phyloP scores from a whole-genome alignment of 352 stramenopile genomes.

The Phytopythium kandeliae region DNA sequence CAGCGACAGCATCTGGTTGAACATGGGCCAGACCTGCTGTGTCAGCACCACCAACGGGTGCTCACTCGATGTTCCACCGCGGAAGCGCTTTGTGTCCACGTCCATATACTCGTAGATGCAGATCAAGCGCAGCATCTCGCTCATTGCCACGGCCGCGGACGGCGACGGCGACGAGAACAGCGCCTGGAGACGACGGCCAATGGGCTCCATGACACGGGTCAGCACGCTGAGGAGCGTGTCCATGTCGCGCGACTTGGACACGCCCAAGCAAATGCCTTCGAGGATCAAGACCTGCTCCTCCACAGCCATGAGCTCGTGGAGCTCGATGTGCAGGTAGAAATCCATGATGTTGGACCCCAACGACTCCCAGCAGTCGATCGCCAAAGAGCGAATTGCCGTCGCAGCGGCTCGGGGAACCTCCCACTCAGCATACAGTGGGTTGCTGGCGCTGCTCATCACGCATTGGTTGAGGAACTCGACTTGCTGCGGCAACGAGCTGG shows the following conservation, averaged over 20 bases:
- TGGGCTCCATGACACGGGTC: slow-evolving; percentile 62
- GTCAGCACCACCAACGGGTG: slow-evolving; percentile 65
- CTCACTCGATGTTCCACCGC: slow-evolving; percentile 9
- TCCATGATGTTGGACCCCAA: slow-evolving; percentile 59
- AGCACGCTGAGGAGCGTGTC: slow-evolving; percentile 37
- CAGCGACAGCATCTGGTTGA: slow-evolving; percentile 76
- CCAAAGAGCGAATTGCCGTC: slow-evolving; percentile 62
- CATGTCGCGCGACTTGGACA: slow-evolving; percentile 43
- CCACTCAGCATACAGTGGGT: slow-evolving; percentile 54
- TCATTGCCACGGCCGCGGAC: slow-evolving; percentile 38
- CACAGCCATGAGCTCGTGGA: slow-evolving; percentile 55
- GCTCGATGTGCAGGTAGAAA: slow-evolving; percentile 78
- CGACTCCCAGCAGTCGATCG: slow-evolving; percentile 72
- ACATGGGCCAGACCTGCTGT: slow-evolving; percentile 71
- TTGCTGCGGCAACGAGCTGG: slow-evolving; percentile 40
- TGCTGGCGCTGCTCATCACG: slow-evolving; percentile 44
- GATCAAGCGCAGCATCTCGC: slow-evolving; percentile 76
- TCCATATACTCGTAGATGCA: slow-evolving; percentile 79
- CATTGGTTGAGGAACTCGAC: slow-evolving; percentile 69
- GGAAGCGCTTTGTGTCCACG: slow-evolving; percentile 23
- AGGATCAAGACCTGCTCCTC: slow-evolving; percentile 85
- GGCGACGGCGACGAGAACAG: slow-evolving; percentile 34
- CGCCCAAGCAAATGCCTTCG: slow-evolving; percentile 65
- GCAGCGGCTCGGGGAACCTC: slow-evolving; percentile 68
- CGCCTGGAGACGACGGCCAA: slow-evolving; percentile 39